Base-by-base conservation (phyloP, 1,284 basidiomycete species). In the Golubevia pallescens region DNA sequence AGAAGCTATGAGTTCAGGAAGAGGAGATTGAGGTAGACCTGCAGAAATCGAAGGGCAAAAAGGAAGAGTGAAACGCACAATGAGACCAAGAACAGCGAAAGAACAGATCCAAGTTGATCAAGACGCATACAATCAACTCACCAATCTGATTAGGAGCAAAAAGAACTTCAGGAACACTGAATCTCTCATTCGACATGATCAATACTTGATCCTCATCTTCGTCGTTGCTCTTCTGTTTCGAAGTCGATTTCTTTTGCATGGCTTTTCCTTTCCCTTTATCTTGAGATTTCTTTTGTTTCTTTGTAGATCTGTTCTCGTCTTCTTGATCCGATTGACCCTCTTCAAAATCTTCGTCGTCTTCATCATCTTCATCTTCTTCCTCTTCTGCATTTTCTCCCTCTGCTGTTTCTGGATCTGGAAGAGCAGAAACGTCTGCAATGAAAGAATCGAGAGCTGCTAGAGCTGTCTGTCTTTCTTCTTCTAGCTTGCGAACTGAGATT, bases 71-170 rank as follows among this genome's bases (percentile, higher is more conserved):
- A 53, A 10, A 19, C 4, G 32, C 5, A 16, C 20, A 24, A 21
- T 60, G 14, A 1, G 57, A 7, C 6, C 34, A 20, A 32, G 19
- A 23, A 21, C 19, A 23, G 42, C n/a, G 10, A 14, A 20, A 57
- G 24, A 23, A 8, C n/a, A n/a, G 48, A n/a, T 14, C 28, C 24
- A 51, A 6, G 16, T 57, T 16, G 16, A 13, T 10, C 10, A 19
- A 20, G 2, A n/a, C 14, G 16, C 20, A 16, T 52, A 4, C 3
- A 61, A 20, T 32, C 51, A 24, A 74, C 90, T 72, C 75, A 92
- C 94, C 94, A 77, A 97, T 92, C 78, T 94, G 92, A 77, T 91
- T 90, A 55, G 95, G 95, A 59, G 90, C 90, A 86, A 97, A 98
- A 63, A 97, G 87, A 64, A 95, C 87, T 85, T 98, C 95, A 20